These are phyloP conservation scores for Yarrowia sp. DNA, from an alignment of 805 yeast species.

Conservation along the genomic window DNA sequence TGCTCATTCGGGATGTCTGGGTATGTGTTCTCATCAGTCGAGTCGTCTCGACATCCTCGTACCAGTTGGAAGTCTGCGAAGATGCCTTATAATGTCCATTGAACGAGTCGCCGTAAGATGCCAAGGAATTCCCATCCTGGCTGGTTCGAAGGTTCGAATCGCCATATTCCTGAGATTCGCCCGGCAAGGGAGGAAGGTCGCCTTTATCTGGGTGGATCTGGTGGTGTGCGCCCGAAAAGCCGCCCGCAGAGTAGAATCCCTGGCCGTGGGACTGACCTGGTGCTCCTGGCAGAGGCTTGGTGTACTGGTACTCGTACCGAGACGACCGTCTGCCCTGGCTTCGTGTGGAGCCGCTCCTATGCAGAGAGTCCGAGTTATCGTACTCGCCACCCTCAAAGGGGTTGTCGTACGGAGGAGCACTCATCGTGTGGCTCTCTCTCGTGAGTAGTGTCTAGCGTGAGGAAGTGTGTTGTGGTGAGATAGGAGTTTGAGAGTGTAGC, in stretches of 20 bases:
- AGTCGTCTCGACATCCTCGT: slow-evolving; percentile 31
- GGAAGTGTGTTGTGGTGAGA: slow-evolving; percentile 3
- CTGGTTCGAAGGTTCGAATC: slow-evolving; percentile 17
- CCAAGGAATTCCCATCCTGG: slow-evolving; percentile 30
- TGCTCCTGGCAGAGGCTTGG: slow-evolving; percentile 35
- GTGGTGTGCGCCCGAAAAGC: slow-evolving; percentile 32
- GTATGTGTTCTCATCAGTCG: slow-evolving; percentile 32
- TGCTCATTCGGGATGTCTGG: slow-evolving; percentile 10
- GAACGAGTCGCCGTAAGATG: slow-evolving; percentile 23
- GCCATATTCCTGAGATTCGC: slow-evolving; percentile 33
- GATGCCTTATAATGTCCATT: slow-evolving; percentile 27
- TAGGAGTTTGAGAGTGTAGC: slow-evolving; percentile 14
- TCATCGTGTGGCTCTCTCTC: slow-evolving; percentile 17
- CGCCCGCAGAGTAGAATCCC: slow-evolving; percentile 31
- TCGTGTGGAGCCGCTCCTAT: slow-evolving; percentile 8
- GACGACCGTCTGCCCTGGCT: slow-evolving; percentile 35
- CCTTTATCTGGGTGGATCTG: slow-evolving; percentile 32
- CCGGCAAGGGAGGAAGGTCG: slow-evolving; percentile 26
- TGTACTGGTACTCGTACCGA: slow-evolving; percentile 28
- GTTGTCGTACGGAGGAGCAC: slow-evolving; percentile 34
- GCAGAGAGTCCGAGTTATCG: slow-evolving; percentile 15
- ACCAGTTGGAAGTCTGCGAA: slow-evolving; percentile 23
- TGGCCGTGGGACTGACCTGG: slow-evolving; percentile 6
- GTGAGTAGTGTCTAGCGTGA: background rate
- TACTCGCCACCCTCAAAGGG: slow-evolving; percentile 32